A percentile compares a stretch with the other conserved stretches of the same genome.
Conservation (phyloP, 352 stramenopile genomes). For the Blastocystis sp. region DNA sequence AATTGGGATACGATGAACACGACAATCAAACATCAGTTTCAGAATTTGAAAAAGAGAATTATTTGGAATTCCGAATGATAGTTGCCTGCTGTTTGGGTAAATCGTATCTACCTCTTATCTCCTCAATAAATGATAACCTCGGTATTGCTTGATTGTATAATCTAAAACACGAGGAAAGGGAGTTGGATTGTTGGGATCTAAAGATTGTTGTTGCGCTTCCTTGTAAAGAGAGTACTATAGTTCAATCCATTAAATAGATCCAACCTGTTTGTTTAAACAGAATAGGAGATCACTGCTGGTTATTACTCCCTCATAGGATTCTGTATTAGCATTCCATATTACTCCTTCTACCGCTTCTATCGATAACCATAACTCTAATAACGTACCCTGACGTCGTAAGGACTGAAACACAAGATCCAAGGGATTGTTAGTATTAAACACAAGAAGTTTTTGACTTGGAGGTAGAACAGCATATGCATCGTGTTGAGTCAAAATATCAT, state of each 20-base stretch:
- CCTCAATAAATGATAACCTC: neutral
- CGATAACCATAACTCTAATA: neutral
- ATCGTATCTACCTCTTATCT: neutral
- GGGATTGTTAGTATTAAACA: slow-evolving; percentile 57
- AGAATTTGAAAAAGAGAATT: slow-evolving; percentile 60
- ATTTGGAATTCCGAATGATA: slow-evolving; percentile 53
- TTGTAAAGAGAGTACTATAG: slow-evolving; percentile 35
- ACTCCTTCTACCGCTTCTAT: slow-evolving; percentile 41
- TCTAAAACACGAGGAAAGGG: slow-evolving; percentile 39
- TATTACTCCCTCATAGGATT: slow-evolving; percentile 51
- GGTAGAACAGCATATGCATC: slow-evolving; percentile 42
- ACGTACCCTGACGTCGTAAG: slow-evolving; percentile 13
- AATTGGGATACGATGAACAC: slow-evolving; percentile 48
- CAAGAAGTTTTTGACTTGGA: slow-evolving; percentile 28
- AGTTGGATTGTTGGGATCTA: neutral
- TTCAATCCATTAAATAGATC: neutral
- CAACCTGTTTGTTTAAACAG: slow-evolving; percentile 22
- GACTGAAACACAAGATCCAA: slow-evolving; percentile 55
- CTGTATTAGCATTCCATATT: slow-evolving; percentile 45
- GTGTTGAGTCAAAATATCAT: slow-evolving; percentile 52
- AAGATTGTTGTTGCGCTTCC: neutral
- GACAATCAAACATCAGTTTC: slow-evolving; percentile 56
- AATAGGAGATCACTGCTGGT: slow-evolving; percentile 60
- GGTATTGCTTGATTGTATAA: slow-evolving; percentile 30
- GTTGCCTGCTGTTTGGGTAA: neutral